These are phyloP conservation scores for Xylaria scruposa DNA, from an alignment of 495 filamentous ascomycete genomes.

Conservation along the genomic window DNA sequence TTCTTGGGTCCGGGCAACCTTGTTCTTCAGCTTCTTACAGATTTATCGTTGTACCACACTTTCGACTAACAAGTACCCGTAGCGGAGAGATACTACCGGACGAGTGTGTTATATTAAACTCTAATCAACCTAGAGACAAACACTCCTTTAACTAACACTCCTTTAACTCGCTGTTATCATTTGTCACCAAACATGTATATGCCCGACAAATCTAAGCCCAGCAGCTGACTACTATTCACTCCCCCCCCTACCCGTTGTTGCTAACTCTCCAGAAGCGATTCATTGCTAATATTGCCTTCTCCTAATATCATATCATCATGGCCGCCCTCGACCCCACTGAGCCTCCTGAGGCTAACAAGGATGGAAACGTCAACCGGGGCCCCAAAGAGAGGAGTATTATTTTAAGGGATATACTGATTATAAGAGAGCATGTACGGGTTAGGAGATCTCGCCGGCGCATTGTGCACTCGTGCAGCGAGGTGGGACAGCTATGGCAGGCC, in stretches of 20 bases:
- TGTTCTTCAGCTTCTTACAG: no score
- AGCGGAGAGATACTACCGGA: no score
- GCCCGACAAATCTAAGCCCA: no score
- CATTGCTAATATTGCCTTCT: slow-evolving; percentile 30
- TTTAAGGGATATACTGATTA: not conserved
- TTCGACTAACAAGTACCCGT: no score
- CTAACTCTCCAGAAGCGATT: slow-evolving; percentile 5
- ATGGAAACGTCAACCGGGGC: slow-evolving; percentile 55
- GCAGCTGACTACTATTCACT: no score
- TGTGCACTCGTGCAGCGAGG: not conserved
- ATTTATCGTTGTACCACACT: no score
- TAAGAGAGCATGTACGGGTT: not conserved
- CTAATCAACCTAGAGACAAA: no score
- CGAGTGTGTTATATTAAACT: no score
- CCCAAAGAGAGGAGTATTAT: not conserved
- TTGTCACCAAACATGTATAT: no score
- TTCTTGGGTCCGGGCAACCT: no score
- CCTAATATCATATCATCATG: slow-evolving; percentile 96
- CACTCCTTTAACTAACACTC: no score
- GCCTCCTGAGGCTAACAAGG: slow-evolving; percentile 67
- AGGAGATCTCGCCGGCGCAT: not conserved
- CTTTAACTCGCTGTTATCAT: no score
- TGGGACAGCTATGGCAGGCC: not conserved
- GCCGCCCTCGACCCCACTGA: slow-evolving; percentile 93
- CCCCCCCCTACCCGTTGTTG: not conserved